Percentiles rank a stretch among this genome's conserved stretches.
phyloP scores from a whole-genome alignment of 768 basidiomycete genomes.

The Zangia roseola region DNA sequence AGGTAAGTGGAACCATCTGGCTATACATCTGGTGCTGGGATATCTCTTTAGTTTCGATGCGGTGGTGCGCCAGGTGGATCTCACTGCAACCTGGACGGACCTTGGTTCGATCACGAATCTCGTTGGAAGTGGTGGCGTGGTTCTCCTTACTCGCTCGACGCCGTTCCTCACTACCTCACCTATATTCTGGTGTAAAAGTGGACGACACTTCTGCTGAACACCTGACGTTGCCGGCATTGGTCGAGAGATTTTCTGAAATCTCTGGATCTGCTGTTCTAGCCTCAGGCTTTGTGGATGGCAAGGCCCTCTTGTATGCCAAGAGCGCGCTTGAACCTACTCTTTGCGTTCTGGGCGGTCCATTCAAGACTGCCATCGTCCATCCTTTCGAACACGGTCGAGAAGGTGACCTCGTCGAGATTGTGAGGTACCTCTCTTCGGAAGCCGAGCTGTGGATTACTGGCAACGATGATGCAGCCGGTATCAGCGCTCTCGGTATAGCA shows the following conservation, averaged over 20 bases:
- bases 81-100: slow-evolving; percentile 21
- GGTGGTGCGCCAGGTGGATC: slow-evolving; percentile 20
- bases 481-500: slow-evolving; percentile 29
- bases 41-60: slow-evolving; percentile 16
- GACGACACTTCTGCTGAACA: slow-evolving; percentile 15
- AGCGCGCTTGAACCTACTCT: slow-evolving; percentile 15
- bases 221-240: slow-evolving; percentile 12
- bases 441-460: slow-evolving; percentile 30
- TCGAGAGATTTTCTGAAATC: slow-evolving; percentile 11
- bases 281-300: slow-evolving; percentile 10
- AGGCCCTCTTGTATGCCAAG: slow-evolving; percentile 15
- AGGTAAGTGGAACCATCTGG: slow-evolving; percentile 6
- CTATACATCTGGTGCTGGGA: not conserved
- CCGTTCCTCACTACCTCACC: not conserved
- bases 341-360: slow-evolving; percentile 13
- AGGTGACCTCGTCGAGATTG: slow-evolving; percentile 28
- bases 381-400: slow-evolving; percentile 27
- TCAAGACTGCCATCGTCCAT: slow-evolving; percentile 27
- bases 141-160: slow-evolving; percentile 5
- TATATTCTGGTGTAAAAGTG: slow-evolving; percentile 17
- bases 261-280: slow-evolving; percentile 10
- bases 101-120: slow-evolving; percentile 24
- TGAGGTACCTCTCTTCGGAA: slow-evolving; percentile 22
- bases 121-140: slow-evolving; percentile 20
- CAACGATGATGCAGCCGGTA: slow-evolving; percentile 30